These are phyloP conservation scores for Solanum sejunctum DNA, from an alignment of 257 asterid species.

Conservation along the genomic window DNA sequence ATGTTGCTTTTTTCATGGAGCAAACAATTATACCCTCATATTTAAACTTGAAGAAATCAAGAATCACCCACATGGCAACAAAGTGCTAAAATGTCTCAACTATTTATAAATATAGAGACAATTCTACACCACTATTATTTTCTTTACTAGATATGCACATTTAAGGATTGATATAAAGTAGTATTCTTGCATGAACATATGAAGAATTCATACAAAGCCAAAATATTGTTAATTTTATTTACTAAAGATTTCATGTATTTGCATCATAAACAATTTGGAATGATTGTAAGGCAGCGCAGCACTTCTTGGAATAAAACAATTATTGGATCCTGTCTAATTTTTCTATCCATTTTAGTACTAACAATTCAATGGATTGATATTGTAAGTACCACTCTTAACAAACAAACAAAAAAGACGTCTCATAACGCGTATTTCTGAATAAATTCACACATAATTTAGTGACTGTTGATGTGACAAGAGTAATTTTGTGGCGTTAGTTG, in stretches of 20 bases:
- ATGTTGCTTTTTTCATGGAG: not conserved
- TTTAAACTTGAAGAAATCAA: not conserved
- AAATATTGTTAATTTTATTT: not conserved
- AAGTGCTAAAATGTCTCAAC: not conserved
- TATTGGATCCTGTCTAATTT: constrained; percentile 18
- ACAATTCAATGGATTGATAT: constrained; percentile 39
- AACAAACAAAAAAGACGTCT: too few relatives aligned
- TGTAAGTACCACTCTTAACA: constrained; percentile 23
- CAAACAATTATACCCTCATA: not conserved
- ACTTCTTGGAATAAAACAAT: constrained; percentile 19
- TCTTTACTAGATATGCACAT: not conserved
- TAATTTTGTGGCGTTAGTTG: not conserved
- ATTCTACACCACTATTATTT: not conserved
- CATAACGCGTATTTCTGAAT: not conserved
- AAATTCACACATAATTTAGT: not conserved
- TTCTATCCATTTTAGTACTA: constrained; percentile 21
- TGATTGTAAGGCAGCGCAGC: constrained; percentile 19
- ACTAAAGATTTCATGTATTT: not conserved
- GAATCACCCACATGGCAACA: not conserved
- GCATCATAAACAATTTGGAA: not conserved
- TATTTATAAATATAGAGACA: not conserved
- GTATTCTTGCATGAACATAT: not conserved
- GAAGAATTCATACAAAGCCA: not conserved
- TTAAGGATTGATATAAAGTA: not conserved
- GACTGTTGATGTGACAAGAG: not conserved